Evolutionary conservation across 2,329 filamentous ascomycete genomes (phyloP), one percentile per base, ranked within the genome.

Genomic region (Diplodia seriata): DNA sequence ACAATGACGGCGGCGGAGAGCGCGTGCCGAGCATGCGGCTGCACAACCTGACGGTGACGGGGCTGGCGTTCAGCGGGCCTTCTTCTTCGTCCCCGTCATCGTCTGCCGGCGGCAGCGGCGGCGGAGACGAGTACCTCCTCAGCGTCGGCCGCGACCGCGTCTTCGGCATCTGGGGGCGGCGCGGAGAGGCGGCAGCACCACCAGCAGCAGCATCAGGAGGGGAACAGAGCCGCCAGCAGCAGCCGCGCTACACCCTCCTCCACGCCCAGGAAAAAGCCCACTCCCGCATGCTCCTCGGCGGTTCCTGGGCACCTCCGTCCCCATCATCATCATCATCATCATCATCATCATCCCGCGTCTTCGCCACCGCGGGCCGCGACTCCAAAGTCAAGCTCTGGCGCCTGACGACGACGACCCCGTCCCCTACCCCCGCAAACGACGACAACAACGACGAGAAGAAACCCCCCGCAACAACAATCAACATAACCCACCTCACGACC

Each of bases 81-180:
- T 33, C 40, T 4, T 33, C 54, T 5, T 14, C n/a, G 2, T 55
- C 53, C 7, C 29, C 26, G 9, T 54, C 53, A 4, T 0, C 29
- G 14, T 75, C 79, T 0, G 90, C 94, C 73, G 1, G 5, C 1
- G 15, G 40, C 6, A 43, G 92, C 95, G 2, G 33, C 4, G 8
- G 33, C 23, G 23, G 15, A 20, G 59, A 65, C 29, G 55, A 59
- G 11, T 89, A 88, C 69, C 84, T 99, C 18, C 84, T 99, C 2
- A 97, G 93, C 70, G 94, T 97, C 1, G 94, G 95, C 2, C 85
- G 95, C 69, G 95, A 99, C 78, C 85, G 95, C 14, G 92, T 97
- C 78, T 99, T 94, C 93, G 90, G 89, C 0, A 83, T 98, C 0
- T 99, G 94, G 76, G 81, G 87, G 73, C 43, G 87, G 73, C 43